A percentile compares a stretch with the other conserved stretches of the same genome.
These are phyloP conservation scores for Waltergamsia citrina DNA, from an alignment of 2,329 filamentous ascomycete species.

Conservation along the genomic window DNA sequence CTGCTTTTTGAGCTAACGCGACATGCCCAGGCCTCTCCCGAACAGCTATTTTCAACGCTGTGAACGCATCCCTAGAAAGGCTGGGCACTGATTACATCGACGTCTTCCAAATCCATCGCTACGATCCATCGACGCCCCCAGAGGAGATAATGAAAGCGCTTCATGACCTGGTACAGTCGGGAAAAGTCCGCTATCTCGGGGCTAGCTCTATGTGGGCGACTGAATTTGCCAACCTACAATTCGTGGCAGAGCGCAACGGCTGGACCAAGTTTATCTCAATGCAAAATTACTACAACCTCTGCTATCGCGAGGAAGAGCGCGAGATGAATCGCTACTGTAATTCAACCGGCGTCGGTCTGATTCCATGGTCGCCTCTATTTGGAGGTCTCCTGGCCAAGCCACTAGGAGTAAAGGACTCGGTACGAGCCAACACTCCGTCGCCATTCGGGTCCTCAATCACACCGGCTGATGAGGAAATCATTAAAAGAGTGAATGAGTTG, in stretches of 20 bases:
- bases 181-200: constrained; percentile 39
- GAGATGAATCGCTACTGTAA: constrained; percentile 31
- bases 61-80: constrained; percentile 45
- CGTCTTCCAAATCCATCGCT: constrained; percentile 43
- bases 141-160: constrained; percentile 50
- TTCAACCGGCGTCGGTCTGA: constrained; percentile 28
- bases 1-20: background rate
- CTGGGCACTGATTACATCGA: constrained; percentile 47
- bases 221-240: constrained; percentile 39
- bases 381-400: constrained; percentile 19
- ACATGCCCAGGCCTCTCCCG: constrained; percentile 33
- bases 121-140: constrained; percentile 33
- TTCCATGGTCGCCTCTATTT: constrained; percentile 22
- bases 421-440: too few species aligned
- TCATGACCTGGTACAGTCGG: constrained; percentile 41
- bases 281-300: constrained; percentile 45
- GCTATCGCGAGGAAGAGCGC: constrained; percentile 48
- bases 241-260: constrained; percentile 38
- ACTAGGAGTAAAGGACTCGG: constrained; percentile 9
- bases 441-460: too few species aligned
- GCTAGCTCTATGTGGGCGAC: constrained; percentile 28
- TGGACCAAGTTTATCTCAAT: constrained; percentile 49
- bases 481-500: constrained; percentile 37
- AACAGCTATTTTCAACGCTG: constrained; percentile 54
- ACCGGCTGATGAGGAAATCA: constrained; percentile 15